Evolutionary conservation across 2,329 filamentous ascomycete species (phyloP).

Genomic region (Beauveria australis): DNA sequence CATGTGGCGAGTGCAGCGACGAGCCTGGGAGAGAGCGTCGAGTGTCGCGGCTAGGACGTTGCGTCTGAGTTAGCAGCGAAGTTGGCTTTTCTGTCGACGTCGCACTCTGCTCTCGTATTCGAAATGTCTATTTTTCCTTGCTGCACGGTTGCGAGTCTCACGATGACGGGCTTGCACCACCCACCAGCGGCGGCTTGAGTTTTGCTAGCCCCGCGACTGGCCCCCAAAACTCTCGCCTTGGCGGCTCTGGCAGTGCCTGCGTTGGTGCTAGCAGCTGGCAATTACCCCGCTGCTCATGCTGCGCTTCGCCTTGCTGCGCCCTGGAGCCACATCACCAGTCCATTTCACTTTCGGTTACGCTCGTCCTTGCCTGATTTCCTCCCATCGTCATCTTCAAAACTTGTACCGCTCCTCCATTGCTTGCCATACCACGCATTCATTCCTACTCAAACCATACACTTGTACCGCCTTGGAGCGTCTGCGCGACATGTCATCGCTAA

Average conservation of each 20-base stretch:
- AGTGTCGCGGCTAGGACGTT: neutral
- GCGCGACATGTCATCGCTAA: conserved; percentile 36
- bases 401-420: neutral
- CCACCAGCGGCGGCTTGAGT: neutral
- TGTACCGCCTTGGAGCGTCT: conserved; percentile 1
- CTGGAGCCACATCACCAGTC: conserved; percentile 5
- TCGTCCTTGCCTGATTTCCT: neutral
- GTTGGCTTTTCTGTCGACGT: neutral
- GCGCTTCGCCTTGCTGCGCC: conserved; percentile 7
- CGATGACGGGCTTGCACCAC: neutral
- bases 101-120: neutral
- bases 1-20: neutral
- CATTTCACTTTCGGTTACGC: neutral
- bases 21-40: neutral
- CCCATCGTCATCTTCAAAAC: neutral
- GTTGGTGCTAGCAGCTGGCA: neutral
- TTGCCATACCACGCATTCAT: neutral
- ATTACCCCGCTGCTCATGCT: conserved; percentile 6
- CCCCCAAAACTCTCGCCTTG: neutral
- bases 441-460: neutral
- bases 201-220: conserved; percentile 1
- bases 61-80: too few relatives aligned
- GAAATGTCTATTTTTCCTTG: neutral
- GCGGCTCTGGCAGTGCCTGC: neutral
- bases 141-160: neutral